Conservation (phyloP, 176 grass and related monocot species). For the Phoenix dactylifera region DNA sequence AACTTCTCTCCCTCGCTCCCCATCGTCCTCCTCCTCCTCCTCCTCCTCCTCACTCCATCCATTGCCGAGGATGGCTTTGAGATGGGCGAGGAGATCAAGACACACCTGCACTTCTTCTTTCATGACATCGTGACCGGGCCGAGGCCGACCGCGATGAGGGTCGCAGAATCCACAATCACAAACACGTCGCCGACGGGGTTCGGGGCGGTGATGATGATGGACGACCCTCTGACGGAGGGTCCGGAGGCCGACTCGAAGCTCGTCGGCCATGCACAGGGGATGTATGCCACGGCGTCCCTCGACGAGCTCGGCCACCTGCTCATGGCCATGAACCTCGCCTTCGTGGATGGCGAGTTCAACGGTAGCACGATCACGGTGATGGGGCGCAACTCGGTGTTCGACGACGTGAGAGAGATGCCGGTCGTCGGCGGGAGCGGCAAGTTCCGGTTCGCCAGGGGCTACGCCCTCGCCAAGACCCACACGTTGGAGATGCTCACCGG, state of each 20-base stretch:
- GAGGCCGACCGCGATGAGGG: slow-evolving; percentile 21
- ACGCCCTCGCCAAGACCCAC: slow-evolving; percentile 35
- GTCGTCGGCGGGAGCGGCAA: slow-evolving; percentile 42
- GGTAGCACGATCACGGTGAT: slow-evolving; percentile 34
- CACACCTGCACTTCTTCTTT: slow-evolving; percentile 45
- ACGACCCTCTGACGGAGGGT: not conserved
- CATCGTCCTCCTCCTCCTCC: too few relatives aligned
- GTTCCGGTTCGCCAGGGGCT: slow-evolving; percentile 39
- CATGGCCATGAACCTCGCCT: slow-evolving; percentile 33
- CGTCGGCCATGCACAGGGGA: not conserved
- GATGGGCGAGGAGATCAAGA: not conserved
- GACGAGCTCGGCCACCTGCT: slow-evolving; percentile 28
- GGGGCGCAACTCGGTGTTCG: slow-evolving; percentile 36
- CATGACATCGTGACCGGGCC: slow-evolving; percentile 31
- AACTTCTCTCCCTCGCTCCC: too few relatives aligned
- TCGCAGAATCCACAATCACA: slow-evolving; percentile 1
- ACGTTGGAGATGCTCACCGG: slow-evolving; percentile 36
- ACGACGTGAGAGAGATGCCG: slow-evolving; percentile 29
- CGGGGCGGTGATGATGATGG: not conserved
- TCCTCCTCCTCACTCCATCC: too few relatives aligned
- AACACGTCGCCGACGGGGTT: not conserved
- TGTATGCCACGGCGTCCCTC: slow-evolving; percentile 11
- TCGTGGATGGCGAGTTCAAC: slow-evolving; percentile 29
- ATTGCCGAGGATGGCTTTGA: too few relatives aligned
- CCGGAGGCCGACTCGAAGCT: not conserved